These are phyloP conservation scores for Leccinum longicurvipes DNA, from an alignment of 768 basidiomycete species.

Conservation along the genomic window DNA sequence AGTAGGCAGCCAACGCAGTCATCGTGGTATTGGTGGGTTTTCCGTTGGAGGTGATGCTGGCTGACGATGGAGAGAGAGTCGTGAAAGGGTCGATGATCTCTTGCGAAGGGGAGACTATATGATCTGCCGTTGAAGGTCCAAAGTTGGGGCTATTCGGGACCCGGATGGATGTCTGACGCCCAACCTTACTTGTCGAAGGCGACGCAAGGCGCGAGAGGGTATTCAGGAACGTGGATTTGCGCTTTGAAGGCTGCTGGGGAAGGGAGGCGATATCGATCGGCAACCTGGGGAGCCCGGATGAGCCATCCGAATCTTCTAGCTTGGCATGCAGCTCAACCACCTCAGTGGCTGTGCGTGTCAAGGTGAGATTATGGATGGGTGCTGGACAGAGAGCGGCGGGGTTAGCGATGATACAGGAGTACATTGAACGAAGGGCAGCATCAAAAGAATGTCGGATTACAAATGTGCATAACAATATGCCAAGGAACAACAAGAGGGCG, in stretches of 20 bases:
- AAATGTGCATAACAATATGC: constrained; percentile 9
- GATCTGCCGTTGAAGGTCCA: constrained; percentile 34
- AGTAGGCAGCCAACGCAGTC: constrained; percentile 71
- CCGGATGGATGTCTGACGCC: constrained; percentile 39
- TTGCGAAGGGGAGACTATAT: constrained; percentile 46
- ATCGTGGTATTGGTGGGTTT: constrained; percentile 46
- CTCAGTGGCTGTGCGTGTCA: constrained; percentile 74
- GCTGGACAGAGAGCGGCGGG: constrained; percentile 45
- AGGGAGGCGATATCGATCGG: constrained; percentile 57
- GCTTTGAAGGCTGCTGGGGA: constrained; percentile 54
- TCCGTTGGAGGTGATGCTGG: constrained; percentile 16
- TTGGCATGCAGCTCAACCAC: constrained; percentile 80
- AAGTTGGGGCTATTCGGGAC: constrained; percentile 27
- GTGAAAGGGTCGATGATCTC: constrained; percentile 65
- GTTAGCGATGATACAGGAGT: constrained; percentile 27
- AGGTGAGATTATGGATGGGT: constrained; percentile 85
- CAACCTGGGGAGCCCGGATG: constrained; percentile 53
- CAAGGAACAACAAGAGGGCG: constrained; percentile 16
- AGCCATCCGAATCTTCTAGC: constrained; percentile 63
- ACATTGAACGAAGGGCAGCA: constrained; percentile 14
- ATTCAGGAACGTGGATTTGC: constrained; percentile 81
- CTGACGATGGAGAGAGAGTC: constrained; percentile 34
- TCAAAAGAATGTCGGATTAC: constrained; percentile 14
- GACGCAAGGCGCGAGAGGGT: constrained; percentile 83
- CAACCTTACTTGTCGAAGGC: constrained; percentile 55